These are phyloP conservation scores for Yamadazyma aaseri DNA, from an alignment of 1,139 yeast species.

Conservation along the genomic window DNA sequence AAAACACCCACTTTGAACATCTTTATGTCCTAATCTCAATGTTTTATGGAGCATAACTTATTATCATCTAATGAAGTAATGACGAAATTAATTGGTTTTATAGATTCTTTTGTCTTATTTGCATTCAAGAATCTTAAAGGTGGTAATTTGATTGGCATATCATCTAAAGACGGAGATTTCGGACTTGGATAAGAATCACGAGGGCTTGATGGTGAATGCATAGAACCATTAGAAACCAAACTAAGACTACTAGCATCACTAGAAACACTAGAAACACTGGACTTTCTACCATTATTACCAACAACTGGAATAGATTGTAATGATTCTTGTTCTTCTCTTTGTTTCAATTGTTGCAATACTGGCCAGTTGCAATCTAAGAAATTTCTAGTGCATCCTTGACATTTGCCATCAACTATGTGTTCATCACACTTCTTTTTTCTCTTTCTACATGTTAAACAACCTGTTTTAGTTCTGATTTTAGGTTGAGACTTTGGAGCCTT, in stretches of 20 bases:
- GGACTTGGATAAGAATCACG: slow-evolving; percentile 13
- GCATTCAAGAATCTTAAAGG: slow-evolving; percentile 10
- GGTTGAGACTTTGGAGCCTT: slow-evolving; percentile 7
- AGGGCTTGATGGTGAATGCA: background rate
- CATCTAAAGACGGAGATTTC: slow-evolving; percentile 11
- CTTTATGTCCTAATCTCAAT: too few relatives aligned
- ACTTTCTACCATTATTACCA: slow-evolving; percentile 4
- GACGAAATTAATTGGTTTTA: slow-evolving; percentile 8
- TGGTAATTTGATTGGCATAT: slow-evolving; percentile 10
- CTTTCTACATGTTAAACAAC: slow-evolving; percentile 45
- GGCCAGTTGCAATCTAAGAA: slow-evolving; percentile 51
- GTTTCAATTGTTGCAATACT: slow-evolving; percentile 7
- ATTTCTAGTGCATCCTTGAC: slow-evolving; percentile 49
- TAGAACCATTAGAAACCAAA: background rate
- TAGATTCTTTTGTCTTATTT: background rate
- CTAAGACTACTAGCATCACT: slow-evolving; percentile 6
- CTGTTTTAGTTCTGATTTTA: slow-evolving; percentile 41
- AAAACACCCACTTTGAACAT: too few relatives aligned
- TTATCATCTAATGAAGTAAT: slow-evolving; percentile 14
- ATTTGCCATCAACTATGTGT: slow-evolving; percentile 42
- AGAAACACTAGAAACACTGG: slow-evolving; percentile 9
- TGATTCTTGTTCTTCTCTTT: slow-evolving; percentile 4
- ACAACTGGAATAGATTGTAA: too few relatives aligned
- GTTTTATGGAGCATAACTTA: slow-evolving; percentile 11
- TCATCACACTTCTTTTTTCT: slow-evolving; percentile 51